Percentiles rank a stretch among this genome's conserved stretches.
These are phyloP conservation scores for Ophiocordyceps camponoti-floridani DNA, from an alignment of 2,329 filamentous ascomycete genomes.

Conservation along the genomic window DNA sequence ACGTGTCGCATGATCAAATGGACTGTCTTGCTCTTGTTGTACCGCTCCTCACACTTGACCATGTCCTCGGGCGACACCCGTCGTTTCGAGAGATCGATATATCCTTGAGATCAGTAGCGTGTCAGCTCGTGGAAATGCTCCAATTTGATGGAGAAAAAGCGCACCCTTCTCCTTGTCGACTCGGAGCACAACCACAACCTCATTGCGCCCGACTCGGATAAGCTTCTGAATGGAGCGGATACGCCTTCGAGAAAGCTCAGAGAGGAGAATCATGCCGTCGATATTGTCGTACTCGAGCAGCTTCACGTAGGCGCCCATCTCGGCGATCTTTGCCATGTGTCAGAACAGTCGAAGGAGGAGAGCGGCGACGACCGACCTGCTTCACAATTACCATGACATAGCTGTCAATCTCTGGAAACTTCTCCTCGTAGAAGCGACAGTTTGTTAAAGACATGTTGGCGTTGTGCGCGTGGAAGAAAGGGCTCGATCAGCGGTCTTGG, in stretches of 20 bases:
- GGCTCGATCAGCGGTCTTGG: conserved; percentile 6
- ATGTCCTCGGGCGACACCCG: conserved; percentile 96
- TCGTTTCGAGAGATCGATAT: conserved; percentile 97
- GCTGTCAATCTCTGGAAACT: conserved; percentile 88
- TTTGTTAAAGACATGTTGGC: conserved; percentile 86
- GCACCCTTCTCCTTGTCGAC: conserved; percentile 97
- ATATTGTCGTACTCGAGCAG: conserved; percentile 99
- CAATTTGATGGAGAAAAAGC: conserved; percentile 4
- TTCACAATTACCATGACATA: conserved; percentile 99
- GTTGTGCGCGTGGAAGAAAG: conserved; percentile 16
- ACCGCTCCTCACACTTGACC: conserved; percentile 94
- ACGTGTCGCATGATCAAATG: conserved; percentile 99
- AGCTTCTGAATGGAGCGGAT: conserved; percentile 98
- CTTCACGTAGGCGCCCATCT: conserved; percentile 99
- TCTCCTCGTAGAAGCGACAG: conserved; percentile 95
- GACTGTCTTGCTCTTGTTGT: conserved; percentile 99
- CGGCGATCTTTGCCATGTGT: conserved; percentile 54
- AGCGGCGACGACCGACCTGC: conserved; percentile 42
- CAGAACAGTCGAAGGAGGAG: neutral
- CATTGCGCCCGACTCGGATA: conserved; percentile 92
- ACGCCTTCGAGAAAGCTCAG: conserved; percentile 92
- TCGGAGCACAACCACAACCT: conserved; percentile 94
- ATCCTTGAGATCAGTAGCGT: conserved; percentile 26
- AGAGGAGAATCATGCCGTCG: conserved; percentile 98
- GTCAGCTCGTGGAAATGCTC: neutral